A percentile compares a stretch with the other conserved stretches of the same genome.
These are phyloP conservation scores for Rhodotorula graminis DNA, from an alignment of 768 basidiomycete species.

Conservation along the genomic window DNA sequence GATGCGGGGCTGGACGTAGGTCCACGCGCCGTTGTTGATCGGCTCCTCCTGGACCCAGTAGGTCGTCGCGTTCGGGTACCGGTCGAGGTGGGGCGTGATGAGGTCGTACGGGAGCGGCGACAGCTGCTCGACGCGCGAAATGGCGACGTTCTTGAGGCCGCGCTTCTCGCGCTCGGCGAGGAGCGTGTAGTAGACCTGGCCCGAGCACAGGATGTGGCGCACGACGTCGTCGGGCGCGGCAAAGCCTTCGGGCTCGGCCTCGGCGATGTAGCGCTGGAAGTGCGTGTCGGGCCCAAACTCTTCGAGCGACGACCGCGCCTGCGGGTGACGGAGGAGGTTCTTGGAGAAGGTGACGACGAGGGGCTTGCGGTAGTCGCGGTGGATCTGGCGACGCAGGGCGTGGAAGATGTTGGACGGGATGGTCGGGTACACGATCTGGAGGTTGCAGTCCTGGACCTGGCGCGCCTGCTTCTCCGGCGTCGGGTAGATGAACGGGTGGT, in stretches of 20 bases:
- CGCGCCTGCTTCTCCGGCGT: conserved; percentile 81
- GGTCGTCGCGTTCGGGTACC: conserved; percentile 79
- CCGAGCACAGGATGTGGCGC: conserved; percentile 64
- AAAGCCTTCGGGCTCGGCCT: conserved; percentile 64
- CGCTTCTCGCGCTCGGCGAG: conserved; percentile 77
- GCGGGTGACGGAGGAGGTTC: conserved; percentile 88
- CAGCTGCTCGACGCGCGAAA: conserved; percentile 88
- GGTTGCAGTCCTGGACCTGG: conserved; percentile 98
- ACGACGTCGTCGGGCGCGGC: conserved; percentile 79
- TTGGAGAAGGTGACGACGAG: conserved; percentile 97
- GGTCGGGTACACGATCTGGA: conserved; percentile 97
- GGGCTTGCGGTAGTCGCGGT: conserved; percentile 92
- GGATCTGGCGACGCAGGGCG: conserved; percentile 91
- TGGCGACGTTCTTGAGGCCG: conserved; percentile 83
- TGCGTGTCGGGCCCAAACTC: conserved; percentile 84
- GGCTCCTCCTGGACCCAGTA: conserved; percentile 68
- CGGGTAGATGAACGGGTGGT: conserved; percentile 88
- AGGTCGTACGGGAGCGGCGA: conserved; percentile 97
- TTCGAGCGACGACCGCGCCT: conserved; percentile 73
- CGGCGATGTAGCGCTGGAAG: conserved; percentile 92
- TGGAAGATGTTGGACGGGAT: conserved; percentile 68
- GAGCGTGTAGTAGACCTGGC: conserved; percentile 90
- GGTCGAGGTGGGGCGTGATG: conserved; percentile 86
- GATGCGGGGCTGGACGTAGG: conserved; percentile 64
- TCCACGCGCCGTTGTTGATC: conserved; percentile 95